phyloP scores from a whole-genome alignment of 257 asterid genomes.

The Plantago ovata region DNA sequence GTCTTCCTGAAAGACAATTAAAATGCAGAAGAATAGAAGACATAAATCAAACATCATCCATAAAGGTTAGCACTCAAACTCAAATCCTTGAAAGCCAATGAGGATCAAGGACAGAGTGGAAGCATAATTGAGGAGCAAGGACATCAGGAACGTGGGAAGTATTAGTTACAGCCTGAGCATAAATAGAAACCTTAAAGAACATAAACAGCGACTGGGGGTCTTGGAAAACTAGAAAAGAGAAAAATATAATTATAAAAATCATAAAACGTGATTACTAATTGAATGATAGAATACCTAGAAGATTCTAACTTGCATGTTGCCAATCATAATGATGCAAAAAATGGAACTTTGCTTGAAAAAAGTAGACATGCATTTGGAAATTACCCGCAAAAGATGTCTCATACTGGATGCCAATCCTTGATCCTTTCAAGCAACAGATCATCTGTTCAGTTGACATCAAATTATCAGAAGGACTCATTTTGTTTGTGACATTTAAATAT shows the following conservation, averaged over 20 bases:
- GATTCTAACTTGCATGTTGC: no score
- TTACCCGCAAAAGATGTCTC: slow-evolving; percentile 95
- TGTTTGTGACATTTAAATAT: neutral
- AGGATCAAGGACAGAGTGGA: no score
- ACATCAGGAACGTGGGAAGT: no score
- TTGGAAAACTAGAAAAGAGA: neutral
- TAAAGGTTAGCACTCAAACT: no score
- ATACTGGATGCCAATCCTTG: slow-evolving; percentile 89
- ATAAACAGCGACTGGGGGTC: neutral
- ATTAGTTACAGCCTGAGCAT: slow-evolving; percentile 10
- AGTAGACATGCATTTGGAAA: slow-evolving; percentile 11
- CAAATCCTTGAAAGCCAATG: no score
- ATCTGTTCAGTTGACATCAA: slow-evolving; percentile 42
- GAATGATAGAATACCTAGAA: neutral
- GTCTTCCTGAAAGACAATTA: no score
- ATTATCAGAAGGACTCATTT: slow-evolving; percentile 13
- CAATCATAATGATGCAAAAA: neutral
- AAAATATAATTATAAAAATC: neutral
- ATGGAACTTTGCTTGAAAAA: neutral
- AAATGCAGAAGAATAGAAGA: no score
- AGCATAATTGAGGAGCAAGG: no score
- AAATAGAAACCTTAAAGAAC: slow-evolving; percentile 2
- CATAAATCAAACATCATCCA: no score
- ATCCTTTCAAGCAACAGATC: slow-evolving; percentile 90
- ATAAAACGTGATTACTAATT: neutral